Base-by-base conservation (phyloP, 176 grass and related monocot species). In the Themeda triandra region DNA sequence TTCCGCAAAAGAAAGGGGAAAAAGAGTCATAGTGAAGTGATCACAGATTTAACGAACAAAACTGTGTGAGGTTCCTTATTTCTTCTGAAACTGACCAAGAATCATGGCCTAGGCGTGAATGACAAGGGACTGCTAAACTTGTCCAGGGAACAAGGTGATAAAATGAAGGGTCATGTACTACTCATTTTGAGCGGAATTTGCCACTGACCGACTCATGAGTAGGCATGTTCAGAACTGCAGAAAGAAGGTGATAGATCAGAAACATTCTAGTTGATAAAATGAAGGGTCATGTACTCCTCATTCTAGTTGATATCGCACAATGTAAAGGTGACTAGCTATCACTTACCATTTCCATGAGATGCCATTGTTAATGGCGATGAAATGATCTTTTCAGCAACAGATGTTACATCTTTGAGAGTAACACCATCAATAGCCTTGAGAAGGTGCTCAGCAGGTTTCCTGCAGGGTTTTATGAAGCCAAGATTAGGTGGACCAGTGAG, bases 281-380 rank as follows among this genome's bases (percentile, higher is more conserved):
- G n/a, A n/a, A n/a, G n/a, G n/a, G n/a, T n/a, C n/a, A n/a, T n/a
- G n/a, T n/a, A n/a, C n/a, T n/a, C n/a, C n/a, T n/a, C n/a, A n/a
- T 51, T 51, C 17, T 51, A 41, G 28, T 2, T 12, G 23, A 66
- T 71, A 30, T 49, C 51, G 23, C 49, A 79, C 25, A 32, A 75
- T 81, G 29, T 60, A 44, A 6, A 84, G 40, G 78, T 58, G 25
- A 77, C 3, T 45, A 23, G 7, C 76, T 75, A 27, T 10, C 29
- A 69, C 94, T 86, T 76, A 95, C 96, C 91, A 21, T 95, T 89
- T 88, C 93, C 96, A 69, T 92, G 91, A 21, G 96, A 98, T 27
- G 89, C 93, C 93, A 98, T 89, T 83, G 96, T 98, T 33, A 95
- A 73, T 13, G 96, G 91, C 6, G 93, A 94, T 49, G 93, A 90